Evolutionary conservation across 768 basidiomycete genomes (phyloP), one percentile per base, ranked within the genome.

Genomic region (Phylloporus sp.): DNA sequence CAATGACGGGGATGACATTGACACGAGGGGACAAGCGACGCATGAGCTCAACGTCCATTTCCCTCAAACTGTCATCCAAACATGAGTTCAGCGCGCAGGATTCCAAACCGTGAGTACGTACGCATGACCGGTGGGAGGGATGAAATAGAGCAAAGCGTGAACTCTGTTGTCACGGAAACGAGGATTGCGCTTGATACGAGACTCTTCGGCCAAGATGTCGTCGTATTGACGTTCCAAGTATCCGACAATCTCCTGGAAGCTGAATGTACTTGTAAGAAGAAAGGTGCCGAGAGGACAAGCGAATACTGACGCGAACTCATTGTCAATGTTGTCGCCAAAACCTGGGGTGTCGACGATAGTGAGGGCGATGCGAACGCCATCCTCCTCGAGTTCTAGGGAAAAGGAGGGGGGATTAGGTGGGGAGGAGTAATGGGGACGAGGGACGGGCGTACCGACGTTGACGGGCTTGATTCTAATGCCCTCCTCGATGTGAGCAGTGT

Each of bases 11-110:
- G 55, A 99, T 99, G 54, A 99, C 96, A 64, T 99, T 99, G 67
- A 97, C 96, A 46, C 94, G 87, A 21, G 93, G 93, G 3, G 96
- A 95, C 44, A 98, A 80, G 54, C 94, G 90, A 54, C 93, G 87
- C 96, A 99, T 99, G 46, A 99, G 77, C 65, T 98, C 95, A 50
- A 98, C 98, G 66, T 98, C 96, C 84, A 99, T 95, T 67, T 98
- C 96, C 50, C 96, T 80, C 61, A 99, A 72, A 22, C 88, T 90
- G 40, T 48, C n/a, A 33, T 31, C 7, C 31, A 34, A 9, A 15
- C 6, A 26, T 50, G 24, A 59, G 42, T 34, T 35, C 1, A 15
- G 27, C 1, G 10, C 4, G 29, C 6, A 9, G 15, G 8, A 14
- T 26, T 32, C 17, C 10, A 31, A 39, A 32, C 31, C 26, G 32